Evolutionary conservation across 305 asterid genomes (phyloP).

Genomic region (Plantago coronopus): DNA sequence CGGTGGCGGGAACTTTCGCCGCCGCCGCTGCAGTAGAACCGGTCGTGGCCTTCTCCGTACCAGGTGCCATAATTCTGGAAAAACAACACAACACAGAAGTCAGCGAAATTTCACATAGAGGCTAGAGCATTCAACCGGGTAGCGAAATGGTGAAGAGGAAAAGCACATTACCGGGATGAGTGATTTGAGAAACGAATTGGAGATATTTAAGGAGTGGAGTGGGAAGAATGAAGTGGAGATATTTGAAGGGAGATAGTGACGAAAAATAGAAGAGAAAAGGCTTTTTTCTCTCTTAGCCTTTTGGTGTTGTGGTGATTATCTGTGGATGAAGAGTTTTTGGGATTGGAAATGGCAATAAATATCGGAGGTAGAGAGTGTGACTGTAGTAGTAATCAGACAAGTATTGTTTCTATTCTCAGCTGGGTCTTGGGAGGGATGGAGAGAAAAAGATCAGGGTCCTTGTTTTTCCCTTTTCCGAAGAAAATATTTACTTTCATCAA

Average conservation of each 20-base stretch:
- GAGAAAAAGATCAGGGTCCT: too few relatives aligned
- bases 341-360: slow-evolving; percentile 22
- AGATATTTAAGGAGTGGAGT: slow-evolving; percentile 30
- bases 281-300: slow-evolving; percentile 5
- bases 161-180: slow-evolving; percentile 9
- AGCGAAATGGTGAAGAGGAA: slow-evolving; percentile 3
- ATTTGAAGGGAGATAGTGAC: slow-evolving; percentile 28
- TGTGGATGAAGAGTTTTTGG: slow-evolving; percentile 16
- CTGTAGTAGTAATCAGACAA: background rate
- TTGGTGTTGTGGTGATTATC: slow-evolving; percentile 30
- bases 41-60: slow-evolving; percentile 35
- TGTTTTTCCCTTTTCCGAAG: too few relatives aligned
- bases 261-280: slow-evolving; percentile 24
- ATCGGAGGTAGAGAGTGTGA: slow-evolving; percentile 20
- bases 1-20: slow-evolving; percentile 53
- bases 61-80: slow-evolving; percentile 40
- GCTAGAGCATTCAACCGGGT: too few relatives aligned
- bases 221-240: slow-evolving; percentile 23
- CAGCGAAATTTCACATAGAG: slow-evolving; percentile 7
- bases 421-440: too few relatives aligned
- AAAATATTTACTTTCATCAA: too few relatives aligned
- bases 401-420: background rate
- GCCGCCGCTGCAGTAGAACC: slow-evolving; percentile 30
- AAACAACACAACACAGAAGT: slow-evolving; percentile 6
- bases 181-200: background rate